Base-by-base conservation (phyloP, 495 filamentous ascomycete species). In the Daldinia concentrica region DNA sequence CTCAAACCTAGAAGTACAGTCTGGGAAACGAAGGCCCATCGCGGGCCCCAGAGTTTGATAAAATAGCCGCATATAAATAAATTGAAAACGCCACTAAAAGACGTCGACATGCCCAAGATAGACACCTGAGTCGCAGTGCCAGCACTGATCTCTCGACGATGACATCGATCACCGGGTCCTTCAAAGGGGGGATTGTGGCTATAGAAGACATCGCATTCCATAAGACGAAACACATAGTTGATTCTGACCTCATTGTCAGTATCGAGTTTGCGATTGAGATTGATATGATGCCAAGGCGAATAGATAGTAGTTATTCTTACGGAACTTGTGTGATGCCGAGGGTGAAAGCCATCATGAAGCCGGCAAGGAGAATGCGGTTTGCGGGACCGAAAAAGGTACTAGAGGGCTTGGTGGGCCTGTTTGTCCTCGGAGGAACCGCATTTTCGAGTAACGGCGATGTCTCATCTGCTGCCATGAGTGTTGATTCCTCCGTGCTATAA, bases 161-260 rank as follows among this genome's bases (percentile, higher is more conserved):
- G 74, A 65, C 87, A 89, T 12, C 84, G 81, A 52, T 84, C 79
- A 26, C 79, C 73, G 34, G 69, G 24, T 14, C 79, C 76, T 14
- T 69, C 27, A 34, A 66, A 79, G 6, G 76, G 79, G 32, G 86
- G 80, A 37, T 84, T 79, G 14, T 75, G 78, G 19, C 32, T 43
- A 75, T 88, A 89, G 75, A 85, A 89, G 55, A 82, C 81, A 50
- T 88, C 84, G 74, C 87, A 89, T 61, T 83, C 83, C 86, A 89
- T 87, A 19, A 86, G 69, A 45, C 85, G 82, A 62, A 89, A 87
- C 15, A 83, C 85, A 65, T 88, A 88, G 62, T 88, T 83, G 29
- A 89, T 80, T 32, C 83, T 86, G 48, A 17, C 1, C 2, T 67
- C 4, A 26, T 17, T 67, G 54, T 81, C 58, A 75, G 68, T 30